A percentile compares a stretch with the other conserved stretches of the same genome.
These are phyloP conservation scores for Lentinula edodes DNA, from an alignment of 768 basidiomycete genomes.

Conservation along the genomic window DNA sequence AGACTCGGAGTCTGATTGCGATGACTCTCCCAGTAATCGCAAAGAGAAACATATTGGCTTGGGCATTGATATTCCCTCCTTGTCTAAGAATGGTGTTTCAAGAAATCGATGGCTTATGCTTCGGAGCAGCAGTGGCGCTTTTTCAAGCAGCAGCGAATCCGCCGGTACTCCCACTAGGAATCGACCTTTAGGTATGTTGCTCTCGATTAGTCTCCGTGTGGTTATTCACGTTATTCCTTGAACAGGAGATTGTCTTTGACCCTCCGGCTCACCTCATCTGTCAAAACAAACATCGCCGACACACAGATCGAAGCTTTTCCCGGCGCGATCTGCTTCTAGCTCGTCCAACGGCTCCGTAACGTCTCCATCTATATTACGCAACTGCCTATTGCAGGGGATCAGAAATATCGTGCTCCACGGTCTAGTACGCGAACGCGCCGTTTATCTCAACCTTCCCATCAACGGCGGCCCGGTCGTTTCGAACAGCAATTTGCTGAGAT, in stretches of 20 bases:
- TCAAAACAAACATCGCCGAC: conserved; percentile 42
- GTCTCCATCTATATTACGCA: conserved; percentile 38
- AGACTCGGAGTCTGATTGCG: conserved; percentile 59
- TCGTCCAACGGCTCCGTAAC: conserved; percentile 50
- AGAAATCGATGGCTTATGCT: conserved; percentile 63
- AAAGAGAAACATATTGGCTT: conserved; percentile 55
- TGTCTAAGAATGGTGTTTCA: conserved; percentile 22
- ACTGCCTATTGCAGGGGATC: conserved; percentile 18
- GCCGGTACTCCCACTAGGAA: conserved; percentile 59
- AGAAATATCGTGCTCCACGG: conserved; percentile 12
- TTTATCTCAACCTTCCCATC: conserved; percentile 37
- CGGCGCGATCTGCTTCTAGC: conserved; percentile 49
- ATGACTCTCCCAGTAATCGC: conserved; percentile 58
- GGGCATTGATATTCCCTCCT: conserved; percentile 57
- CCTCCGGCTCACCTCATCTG: conserved; percentile 44
- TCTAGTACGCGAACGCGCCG: conserved; percentile 20
- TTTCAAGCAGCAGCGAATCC: conserved; percentile 70
- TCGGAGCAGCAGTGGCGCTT: conserved; percentile 76
- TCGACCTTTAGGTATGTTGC: conserved; percentile 40
- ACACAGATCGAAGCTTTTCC: conserved; percentile 29
- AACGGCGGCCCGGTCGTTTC: conserved; percentile 55
- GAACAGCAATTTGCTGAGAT: conserved; percentile 77
- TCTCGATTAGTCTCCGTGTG: conserved; percentile 5
- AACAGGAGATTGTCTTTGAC: conserved; percentile 40
- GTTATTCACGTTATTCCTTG: conserved; percentile 7